Evolutionary conservation across 129 eudicot genomes (phyloP).

Genomic region (Ambrosia artemisiifolia): DNA sequence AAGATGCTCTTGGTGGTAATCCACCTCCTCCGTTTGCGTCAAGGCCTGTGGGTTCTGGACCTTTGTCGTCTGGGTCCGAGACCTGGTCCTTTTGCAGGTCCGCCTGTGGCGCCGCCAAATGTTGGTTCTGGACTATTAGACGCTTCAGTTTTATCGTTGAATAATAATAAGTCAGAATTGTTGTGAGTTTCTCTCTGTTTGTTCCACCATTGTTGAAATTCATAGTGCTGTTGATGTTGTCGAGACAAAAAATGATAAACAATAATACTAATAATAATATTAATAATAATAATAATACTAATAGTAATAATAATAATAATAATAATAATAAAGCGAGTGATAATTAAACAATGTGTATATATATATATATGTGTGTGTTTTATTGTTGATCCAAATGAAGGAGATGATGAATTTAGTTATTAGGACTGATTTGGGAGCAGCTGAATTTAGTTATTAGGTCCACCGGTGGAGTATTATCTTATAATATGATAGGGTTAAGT

Average conservation of each 20-base stretch:
- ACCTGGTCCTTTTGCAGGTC: constrained; percentile 48
- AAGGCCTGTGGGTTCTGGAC: constrained; percentile 62
- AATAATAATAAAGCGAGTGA: no score
- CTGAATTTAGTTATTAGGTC: no score
- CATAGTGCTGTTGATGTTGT: constrained; percentile 66
- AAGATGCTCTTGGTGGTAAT: constrained; percentile 40
- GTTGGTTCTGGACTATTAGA: constrained; percentile 33
- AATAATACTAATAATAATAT: no score
- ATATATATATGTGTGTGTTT: no score
- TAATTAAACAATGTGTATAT: no score
- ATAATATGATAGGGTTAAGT: no score
- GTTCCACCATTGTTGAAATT: constrained; percentile 94
- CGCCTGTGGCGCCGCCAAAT: constrained; percentile 30
- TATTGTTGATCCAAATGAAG: constrained; percentile 4
- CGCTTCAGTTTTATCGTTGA: constrained; percentile 29
- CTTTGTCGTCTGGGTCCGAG: constrained; percentile 41
- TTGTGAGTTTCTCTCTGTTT: constrained; percentile 47
- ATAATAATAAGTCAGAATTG: background rate
- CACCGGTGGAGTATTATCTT: no score
- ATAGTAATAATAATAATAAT: no score
- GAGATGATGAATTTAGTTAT: constrained; percentile 20
- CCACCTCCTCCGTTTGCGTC: constrained; percentile 54
- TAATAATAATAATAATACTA: no score
- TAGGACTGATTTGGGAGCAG: constrained; percentile 15
- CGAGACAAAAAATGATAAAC: constrained; percentile 60